Evolutionary conservation across 2,329 filamentous ascomycete genomes (phyloP), one percentile per base, ranked within the genome.

Genomic region (Phialemoniopsis sp.): DNA sequence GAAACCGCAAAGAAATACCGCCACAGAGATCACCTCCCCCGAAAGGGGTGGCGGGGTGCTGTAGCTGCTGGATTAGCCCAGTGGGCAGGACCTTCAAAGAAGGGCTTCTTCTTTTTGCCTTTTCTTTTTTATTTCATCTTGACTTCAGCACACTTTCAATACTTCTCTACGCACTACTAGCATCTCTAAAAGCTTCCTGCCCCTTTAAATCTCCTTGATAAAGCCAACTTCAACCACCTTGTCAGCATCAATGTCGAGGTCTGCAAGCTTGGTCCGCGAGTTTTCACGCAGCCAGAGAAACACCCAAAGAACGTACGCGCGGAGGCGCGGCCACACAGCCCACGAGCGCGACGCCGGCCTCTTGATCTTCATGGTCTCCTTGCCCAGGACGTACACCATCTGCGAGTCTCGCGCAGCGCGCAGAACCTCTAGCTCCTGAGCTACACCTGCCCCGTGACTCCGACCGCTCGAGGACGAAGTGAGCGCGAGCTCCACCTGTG

Each of bases 221-320:
- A 85, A 86, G 0, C 82, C 82, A 14, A 86, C 79, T 60, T 85
- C 82, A 14, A 86, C 73, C 35, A 85, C 55, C 36, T 72, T 69
- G 43, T 85, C 80, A 43, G 75, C 70, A 0, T 74, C 70, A 32
- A 84, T 60, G 36, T 73, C 62, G 42, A 85, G 57, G 48, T 80
- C 80, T 13, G 80, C 77, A 58, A 85, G 75, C 64, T 85, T 86
- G 2, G 76, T 72, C 37, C 81, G 62, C 12, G 77, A 79, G 47
- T 84, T 85, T 30, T 86, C 81, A 21, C 81, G 61, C 37, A 85
- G 69, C 66, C 80, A 85, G 43, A 86, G 56, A 45, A 85, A 86
- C 0, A 68, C 58, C 36, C 64, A 63, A 10, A 87, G 55, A 6
- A 78, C 36, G 1, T 70, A 40, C 32, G 61, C 66, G 12, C 76